A percentile compares a stretch with the other conserved stretches of the same genome.
These are phyloP conservation scores for Claviceps spartinae DNA, from an alignment of 2,329 filamentous ascomycete genomes.

Conservation along the genomic window DNA sequence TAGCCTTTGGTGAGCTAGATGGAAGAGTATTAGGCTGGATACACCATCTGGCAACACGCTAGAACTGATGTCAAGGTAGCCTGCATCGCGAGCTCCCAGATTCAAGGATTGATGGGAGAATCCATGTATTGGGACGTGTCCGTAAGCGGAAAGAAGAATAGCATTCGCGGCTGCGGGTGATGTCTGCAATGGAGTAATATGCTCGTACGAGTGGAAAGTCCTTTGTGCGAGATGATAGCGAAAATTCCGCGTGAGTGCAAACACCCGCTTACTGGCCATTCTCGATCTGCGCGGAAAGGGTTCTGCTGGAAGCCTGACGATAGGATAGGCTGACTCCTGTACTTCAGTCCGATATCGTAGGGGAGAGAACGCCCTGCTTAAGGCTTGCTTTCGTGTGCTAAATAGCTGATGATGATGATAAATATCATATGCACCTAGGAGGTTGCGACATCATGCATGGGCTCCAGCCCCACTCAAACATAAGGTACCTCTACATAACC, in stretches of 20 bases:
- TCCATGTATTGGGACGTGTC: slow-evolving; percentile 66
- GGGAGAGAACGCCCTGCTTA: too few relatives aligned
- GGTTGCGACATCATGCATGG: too few relatives aligned
- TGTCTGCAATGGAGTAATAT: slow-evolving; percentile 39
- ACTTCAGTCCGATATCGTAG: too few relatives aligned
- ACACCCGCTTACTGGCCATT: not conserved
- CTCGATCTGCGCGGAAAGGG: not conserved
- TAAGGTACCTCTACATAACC: not conserved
- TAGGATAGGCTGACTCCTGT: not conserved
- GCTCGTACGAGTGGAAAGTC: slow-evolving; percentile 62
- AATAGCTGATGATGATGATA: too few relatives aligned
- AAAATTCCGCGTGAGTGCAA: not conserved
- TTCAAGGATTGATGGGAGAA: slow-evolving; percentile 65
- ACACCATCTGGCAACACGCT: slow-evolving; percentile 68
- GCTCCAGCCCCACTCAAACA: not conserved
- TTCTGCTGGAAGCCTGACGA: not conserved
- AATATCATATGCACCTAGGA: too few relatives aligned
- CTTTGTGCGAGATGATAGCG: slow-evolving; percentile 1
- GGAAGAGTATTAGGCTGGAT: slow-evolving; percentile 70
- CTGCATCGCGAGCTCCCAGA: slow-evolving; percentile 68
- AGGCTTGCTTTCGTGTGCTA: too few relatives aligned
- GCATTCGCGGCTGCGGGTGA: slow-evolving; percentile 57
- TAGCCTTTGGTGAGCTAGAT: slow-evolving; percentile 54
- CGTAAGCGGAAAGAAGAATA: slow-evolving; percentile 71
- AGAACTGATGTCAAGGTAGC: slow-evolving; percentile 75